Evolutionary conservation across 805 yeast genomes (phyloP), one percentile per base, ranked within the genome.

Genomic region (Ogataea wickerhamii): DNA sequence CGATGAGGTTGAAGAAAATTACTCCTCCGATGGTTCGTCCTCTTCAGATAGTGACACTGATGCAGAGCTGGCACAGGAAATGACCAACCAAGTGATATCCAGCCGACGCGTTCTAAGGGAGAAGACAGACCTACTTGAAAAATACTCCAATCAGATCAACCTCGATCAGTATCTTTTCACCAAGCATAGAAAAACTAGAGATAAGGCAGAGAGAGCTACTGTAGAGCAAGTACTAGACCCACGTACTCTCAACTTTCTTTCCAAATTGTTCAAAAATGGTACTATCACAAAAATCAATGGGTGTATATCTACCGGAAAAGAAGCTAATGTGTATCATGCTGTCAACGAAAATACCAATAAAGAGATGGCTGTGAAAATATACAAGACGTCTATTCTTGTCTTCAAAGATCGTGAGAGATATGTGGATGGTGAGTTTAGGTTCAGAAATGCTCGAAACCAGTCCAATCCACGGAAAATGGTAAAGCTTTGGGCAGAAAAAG

Each of bases 381-480:
- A 87, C 67, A 93, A 93, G 63, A 93, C 99, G 0, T 89, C 98
- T 0, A 93, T 93, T 48, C 67, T 93, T 45, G 96, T 93, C n/a
- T 93, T 93, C 66, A 93, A 89, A 59, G 98, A 93, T 60, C 71
- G 99, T 40, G 98, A 94, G 55, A 66, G 97, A 51, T 93, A 93
- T 55, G 98, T 93, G 13, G 89, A 84, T 57, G 98, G 98, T 25
- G 99, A 93, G 64, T 91, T 78, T 62, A 69, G 99, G 39, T 93
- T 93, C 64, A 69, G 97, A 55, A 84, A 86, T 56, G 73, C 86
- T 5, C 87, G 91, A 51, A 76, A 73, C 40, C 88, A 86, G 53
- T 87, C 88, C 48, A 93, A 93, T 56, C 98, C 98, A 7, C 73
- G 98, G 55, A 91, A 91, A 57, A 91, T 93, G 97, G 96, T 93